A percentile compares a stretch with the other conserved stretches of the same genome.
Conservation (phyloP, 345 rosid species). For the Populus nigra region DNA sequence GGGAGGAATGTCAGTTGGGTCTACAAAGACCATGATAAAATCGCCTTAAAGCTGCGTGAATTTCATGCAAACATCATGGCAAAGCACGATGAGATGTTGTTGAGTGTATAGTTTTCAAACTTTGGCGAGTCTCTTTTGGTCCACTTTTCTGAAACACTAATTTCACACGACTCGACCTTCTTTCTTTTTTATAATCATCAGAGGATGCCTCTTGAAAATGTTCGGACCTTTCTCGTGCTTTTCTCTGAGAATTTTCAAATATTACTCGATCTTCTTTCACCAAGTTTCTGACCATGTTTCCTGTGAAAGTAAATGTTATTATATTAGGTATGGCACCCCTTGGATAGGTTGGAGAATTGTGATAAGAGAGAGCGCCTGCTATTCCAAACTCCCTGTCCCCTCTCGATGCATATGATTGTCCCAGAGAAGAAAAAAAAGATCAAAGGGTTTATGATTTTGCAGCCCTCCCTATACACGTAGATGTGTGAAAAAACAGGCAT, state of each 20-base stretch:
- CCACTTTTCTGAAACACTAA: conserved; percentile 19
- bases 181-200: neutral
- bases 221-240: conserved; percentile 16
- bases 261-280: neutral
- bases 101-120: conserved; percentile 22
- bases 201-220: conserved; percentile 28
- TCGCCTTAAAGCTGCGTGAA: conserved; percentile 19
- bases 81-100: conserved; percentile 31
- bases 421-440: neutral
- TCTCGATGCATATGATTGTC: conserved; percentile 5
- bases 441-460: neutral
- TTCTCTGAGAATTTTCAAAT: conserved; percentile 1
- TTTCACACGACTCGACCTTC: conserved; percentile 14
- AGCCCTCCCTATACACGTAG: neutral
- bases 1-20: conserved; percentile 15
- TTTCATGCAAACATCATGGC: conserved; percentile 47
- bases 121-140: conserved; percentile 10
- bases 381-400: conserved; percentile 17
- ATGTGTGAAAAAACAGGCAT: neutral
- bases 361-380: conserved; percentile 5
- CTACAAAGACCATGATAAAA: conserved; percentile 6
- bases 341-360: conserved; percentile 8
- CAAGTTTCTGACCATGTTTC: neutral
- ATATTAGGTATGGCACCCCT: conserved; percentile 21
- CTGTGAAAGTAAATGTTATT: neutral